Evolutionary conservation across 441 rosid genomes (phyloP).

Genomic region (Biscutella auriculata): DNA sequence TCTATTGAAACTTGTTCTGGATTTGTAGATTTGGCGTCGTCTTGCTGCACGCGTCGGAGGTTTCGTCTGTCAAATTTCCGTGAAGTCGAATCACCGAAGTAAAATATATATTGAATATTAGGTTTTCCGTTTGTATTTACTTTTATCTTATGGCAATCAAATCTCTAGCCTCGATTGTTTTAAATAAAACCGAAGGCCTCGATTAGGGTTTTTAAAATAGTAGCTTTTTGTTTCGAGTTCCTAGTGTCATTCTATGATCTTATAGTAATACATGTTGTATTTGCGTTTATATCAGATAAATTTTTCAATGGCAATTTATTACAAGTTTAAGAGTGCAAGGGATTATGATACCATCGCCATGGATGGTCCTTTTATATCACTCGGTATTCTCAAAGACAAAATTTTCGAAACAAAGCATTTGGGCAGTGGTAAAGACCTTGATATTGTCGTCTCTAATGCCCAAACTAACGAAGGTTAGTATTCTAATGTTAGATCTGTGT

Average conservation of each 20-base stretch:
- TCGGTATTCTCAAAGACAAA: conserved; percentile 97
- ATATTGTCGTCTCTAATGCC: conserved; percentile 92
- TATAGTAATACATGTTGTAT: conserved; percentile 18
- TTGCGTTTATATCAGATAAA: conserved; percentile 24
- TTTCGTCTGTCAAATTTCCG: conserved; percentile 8
- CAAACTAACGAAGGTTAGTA: conserved; percentile 98
- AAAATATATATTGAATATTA: conserved; percentile 6
- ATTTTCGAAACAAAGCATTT: conserved; percentile 94
- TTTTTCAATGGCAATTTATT: conserved; percentile 76
- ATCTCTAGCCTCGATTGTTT: conserved; percentile 17
- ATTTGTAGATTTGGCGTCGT: conserved; percentile 10
- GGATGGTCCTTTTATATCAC: conserved; percentile 97
- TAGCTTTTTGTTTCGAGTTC: conserved; percentile 16
- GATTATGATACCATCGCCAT: conserved; percentile 81
- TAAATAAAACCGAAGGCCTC: conserved; percentile 6
- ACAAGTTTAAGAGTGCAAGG: conserved; percentile 99
- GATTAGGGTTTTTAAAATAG: conserved; percentile 17
- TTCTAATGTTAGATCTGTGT: neutral
- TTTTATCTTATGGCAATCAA: conserved; percentile 11
- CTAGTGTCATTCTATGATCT: conserved; percentile 3
- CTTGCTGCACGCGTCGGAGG: conserved; percentile 10
- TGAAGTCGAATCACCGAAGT: conserved; percentile 24
- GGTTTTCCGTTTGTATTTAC: conserved; percentile 14
- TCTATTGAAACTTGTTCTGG: neutral
- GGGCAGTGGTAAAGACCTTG: conserved; percentile 97